A percentile compares a stretch with the other conserved stretches of the same genome.
phyloP scores from a whole-genome alignment of 331 rosid genomes.

The Malus hybrid region DNA sequence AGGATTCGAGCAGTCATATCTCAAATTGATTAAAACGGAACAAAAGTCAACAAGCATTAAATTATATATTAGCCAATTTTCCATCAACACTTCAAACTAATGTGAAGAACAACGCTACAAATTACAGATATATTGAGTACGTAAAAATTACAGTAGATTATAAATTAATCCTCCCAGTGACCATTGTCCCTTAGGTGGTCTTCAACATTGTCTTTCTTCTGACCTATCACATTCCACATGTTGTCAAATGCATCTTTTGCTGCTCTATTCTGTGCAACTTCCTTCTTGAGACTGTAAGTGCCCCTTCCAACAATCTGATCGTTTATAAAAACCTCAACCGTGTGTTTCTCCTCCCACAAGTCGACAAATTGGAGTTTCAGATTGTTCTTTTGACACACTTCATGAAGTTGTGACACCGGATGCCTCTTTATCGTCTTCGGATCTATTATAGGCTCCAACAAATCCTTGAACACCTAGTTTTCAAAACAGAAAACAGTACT shows the following conservation, averaged over 20 bases:
- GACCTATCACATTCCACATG: neutral
- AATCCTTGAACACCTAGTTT: constrained; percentile 26
- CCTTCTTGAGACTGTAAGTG: constrained; percentile 25
- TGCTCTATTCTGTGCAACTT: constrained; percentile 51
- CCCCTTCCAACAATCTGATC: constrained; percentile 34
- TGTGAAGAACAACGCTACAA: neutral
- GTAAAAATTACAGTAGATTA: neutral
- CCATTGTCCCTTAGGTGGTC: neutral
- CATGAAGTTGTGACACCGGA: constrained; percentile 37
- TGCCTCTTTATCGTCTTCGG: constrained; percentile 29
- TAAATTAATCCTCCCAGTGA: neutral
- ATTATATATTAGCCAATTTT: neutral
- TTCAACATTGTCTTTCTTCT: neutral
- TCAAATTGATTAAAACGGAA: neutral
- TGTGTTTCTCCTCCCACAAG: constrained; percentile 23
- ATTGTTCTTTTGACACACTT: constrained; percentile 41
- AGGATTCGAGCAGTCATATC: neutral
- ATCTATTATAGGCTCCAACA: constrained; percentile 50
- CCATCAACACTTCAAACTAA: neutral
- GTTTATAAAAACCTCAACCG: constrained; percentile 26
- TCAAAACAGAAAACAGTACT: neutral
- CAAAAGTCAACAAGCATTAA: neutral
- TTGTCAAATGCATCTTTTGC: constrained; percentile 51
- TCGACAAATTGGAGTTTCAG: constrained; percentile 30
- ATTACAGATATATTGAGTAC: neutral